phyloP scores from a whole-genome alignment of 1,284 basidiomycete genomes.

The Puccinia horiana region DNA sequence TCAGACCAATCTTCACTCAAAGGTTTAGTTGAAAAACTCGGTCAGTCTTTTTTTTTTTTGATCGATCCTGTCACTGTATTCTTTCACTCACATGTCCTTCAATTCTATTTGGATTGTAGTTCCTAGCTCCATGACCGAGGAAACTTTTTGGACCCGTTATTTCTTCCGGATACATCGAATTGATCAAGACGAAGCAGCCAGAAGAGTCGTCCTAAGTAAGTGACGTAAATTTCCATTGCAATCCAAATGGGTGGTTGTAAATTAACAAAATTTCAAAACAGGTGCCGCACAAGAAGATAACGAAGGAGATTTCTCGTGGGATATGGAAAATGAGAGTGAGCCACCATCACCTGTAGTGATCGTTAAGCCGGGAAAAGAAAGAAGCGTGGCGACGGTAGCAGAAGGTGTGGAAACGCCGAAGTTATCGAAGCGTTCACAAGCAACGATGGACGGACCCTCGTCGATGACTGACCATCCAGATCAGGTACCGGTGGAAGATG shows the following conservation, averaged over 20 bases:
- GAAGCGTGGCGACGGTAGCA: not conserved
- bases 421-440: not conserved
- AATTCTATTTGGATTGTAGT: not conserved
- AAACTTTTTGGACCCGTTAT: conserved; percentile 35
- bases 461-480: not conserved
- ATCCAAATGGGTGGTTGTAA: not conserved
- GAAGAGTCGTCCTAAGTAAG: conserved; percentile 35
- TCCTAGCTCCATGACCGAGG: conserved; percentile 10
- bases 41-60: conserved; percentile 7
- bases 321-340: conserved; percentile 42
- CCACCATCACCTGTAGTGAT: conserved; percentile 1
- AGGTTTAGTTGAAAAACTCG: conserved; percentile 15
- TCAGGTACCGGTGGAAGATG: not conserved
- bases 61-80: not conserved
- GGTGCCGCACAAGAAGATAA: conserved; percentile 34
- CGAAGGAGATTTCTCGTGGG: conserved; percentile 41
- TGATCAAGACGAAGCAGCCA: conserved; percentile 46
- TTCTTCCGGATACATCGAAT: conserved; percentile 24
- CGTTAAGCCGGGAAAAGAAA: not conserved
- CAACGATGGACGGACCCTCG: not conserved
- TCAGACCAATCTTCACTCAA: not conserved
- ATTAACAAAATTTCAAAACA: not conserved
- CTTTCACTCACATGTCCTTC: not conserved
- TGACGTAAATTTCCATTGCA: not conserved
- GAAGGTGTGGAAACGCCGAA: not conserved